phyloP scores from a whole-genome alignment of 371 early-diverging fungal genomes.

The Mucor sp. region DNA sequence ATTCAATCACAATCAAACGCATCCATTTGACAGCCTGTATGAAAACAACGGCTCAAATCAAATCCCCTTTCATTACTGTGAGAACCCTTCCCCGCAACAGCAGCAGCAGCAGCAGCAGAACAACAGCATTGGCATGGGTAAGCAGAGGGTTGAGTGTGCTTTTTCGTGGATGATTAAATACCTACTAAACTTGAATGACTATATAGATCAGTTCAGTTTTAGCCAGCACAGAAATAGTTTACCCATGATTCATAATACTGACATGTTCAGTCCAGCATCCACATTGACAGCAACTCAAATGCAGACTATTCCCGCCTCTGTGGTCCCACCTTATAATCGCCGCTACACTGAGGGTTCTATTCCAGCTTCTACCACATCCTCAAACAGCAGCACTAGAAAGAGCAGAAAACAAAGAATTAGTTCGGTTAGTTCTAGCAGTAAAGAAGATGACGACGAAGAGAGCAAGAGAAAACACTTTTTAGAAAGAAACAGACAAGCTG shows the following conservation, averaged over 20 bases:
- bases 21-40: background rate
- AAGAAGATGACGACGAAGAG: conserved; percentile 9
- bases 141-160: background rate
- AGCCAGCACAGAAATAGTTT: conserved; percentile 9
- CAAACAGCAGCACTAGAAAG: background rate
- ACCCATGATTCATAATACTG: conserved; percentile 1
- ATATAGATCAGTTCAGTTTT: background rate
- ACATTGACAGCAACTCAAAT: background rate
- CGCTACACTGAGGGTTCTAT: conserved; percentile 19
- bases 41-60: background rate
- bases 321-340: background rate
- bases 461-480: conserved; percentile 72
- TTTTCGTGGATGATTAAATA: background rate
- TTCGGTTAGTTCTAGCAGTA: background rate
- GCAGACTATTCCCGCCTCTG: background rate
- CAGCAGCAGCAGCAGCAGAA: background rate
- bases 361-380: background rate
- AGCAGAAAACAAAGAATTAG: background rate
- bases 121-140: background rate
- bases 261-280: background rate
- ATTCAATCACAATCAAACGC: background rate
- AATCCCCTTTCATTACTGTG: background rate
- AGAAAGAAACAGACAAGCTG: conserved; percentile 83
- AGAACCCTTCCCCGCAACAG: background rate
- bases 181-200: background rate